Conservation (phyloP, 2,329 filamentous ascomycete genomes). For the Ascocoryne sarcoides region DNA sequence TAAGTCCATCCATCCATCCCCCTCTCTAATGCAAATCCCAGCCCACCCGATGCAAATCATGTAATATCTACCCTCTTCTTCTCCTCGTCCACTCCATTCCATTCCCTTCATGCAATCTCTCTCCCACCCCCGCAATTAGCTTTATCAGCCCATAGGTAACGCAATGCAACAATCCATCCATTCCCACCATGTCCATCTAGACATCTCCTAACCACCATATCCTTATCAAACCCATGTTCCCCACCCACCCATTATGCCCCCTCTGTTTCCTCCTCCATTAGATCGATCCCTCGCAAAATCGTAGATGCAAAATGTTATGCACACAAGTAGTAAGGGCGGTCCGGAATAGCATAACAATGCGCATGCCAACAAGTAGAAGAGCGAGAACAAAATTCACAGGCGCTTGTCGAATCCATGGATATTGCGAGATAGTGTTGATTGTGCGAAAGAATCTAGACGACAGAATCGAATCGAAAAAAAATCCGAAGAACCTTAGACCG, state of each 20-base stretch:
- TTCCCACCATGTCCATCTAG: not conserved
- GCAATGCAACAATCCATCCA: not conserved
- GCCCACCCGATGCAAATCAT: too few species aligned
- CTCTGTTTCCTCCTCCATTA: not conserved
- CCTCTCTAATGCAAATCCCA: too few species aligned
- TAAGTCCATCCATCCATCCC: not conserved
- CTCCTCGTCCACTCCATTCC: too few species aligned
- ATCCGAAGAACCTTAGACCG: not conserved
- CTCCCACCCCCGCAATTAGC: not conserved
- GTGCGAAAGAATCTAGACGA: not conserved
- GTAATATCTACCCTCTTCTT: too few species aligned
- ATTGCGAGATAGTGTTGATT: not conserved
- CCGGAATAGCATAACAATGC: not conserved
- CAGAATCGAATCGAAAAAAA: not conserved
- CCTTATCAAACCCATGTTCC: too few species aligned
- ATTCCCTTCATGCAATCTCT: too few species aligned
- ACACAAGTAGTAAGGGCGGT: not conserved
- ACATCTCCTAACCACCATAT: too few species aligned
- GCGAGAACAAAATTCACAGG: not conserved
- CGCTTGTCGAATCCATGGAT: not conserved
- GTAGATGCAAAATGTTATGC: not conserved
- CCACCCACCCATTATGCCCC: not conserved
- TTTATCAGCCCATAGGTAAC: too few species aligned
- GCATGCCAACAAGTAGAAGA: not conserved
- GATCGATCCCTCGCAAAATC: too few species aligned